Evolutionary conservation across 2,329 filamentous ascomycete genomes (phyloP), one percentile per base, ranked within the genome.

Genomic region (Neonectria ditissima): DNA sequence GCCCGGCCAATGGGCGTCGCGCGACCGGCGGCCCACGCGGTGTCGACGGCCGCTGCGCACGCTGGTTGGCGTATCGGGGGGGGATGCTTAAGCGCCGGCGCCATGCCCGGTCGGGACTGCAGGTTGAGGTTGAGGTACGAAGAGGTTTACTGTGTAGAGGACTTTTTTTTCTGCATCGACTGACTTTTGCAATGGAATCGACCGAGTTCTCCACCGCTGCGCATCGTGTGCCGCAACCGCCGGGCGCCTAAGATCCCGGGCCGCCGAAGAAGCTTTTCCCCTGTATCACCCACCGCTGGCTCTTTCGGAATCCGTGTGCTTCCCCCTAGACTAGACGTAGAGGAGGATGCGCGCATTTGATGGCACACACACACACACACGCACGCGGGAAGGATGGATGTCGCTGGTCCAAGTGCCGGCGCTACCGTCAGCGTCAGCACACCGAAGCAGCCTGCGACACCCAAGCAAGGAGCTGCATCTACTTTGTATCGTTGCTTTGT

Each of bases 61-160:
- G 43, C 61, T 73, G 70, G 68, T 71, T 73, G 72, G 69, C 56
- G 65, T 51, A 59, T 39, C 41, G 53, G 18, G 24, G 44, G 44
- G 50, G 41, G 45, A 55, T 44, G 18, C 48, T 59, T 74, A 74
- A 74, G 72, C 72, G 72, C 72, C 72, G 67, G 62, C 72, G 59
- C 72, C 65, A 71, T 60, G 48, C 65, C 66, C n/a, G n/a, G n/a
- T n/a, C n/a, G n/a, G n/a, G n/a, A n/a, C n/a, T n/a, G n/a, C n/a
- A n/a, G n/a, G n/a, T n/a, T n/a, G n/a, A n/a, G n/a, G n/a, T n/a
- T n/a, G n/a, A n/a, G n/a, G n/a, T n/a, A n/a, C n/a, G n/a, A n/a
- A n/a, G n/a, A n/a, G n/a, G n/a, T n/a, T n/a, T n/a, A n/a, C n/a
- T n/a, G n/a, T n/a, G 26, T 5, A 51, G 55, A 57, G 20, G 57